Evolutionary conservation across 441 rosid species (phyloP).

Genomic region (Aleurites moluccanus): DNA sequence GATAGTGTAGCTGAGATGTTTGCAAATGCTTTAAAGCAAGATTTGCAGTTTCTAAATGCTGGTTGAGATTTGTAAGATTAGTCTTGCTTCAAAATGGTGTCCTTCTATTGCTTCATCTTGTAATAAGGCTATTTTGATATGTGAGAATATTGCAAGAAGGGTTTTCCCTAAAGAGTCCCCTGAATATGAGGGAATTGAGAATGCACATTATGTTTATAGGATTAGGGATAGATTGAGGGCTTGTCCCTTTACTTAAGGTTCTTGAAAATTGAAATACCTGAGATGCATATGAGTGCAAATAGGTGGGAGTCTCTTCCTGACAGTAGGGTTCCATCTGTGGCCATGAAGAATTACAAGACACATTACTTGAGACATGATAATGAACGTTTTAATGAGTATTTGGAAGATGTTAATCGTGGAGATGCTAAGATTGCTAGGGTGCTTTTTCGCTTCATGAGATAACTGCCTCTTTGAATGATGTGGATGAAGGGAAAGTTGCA

Average conservation of each 20-base stretch:
- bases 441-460: not conserved
- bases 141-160: not conserved
- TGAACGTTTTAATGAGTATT: not conserved
- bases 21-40: not conserved
- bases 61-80: not conserved
- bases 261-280: not conserved
- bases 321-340: not conserved
- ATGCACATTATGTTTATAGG: not conserved
- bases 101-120: not conserved
- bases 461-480: not conserved
- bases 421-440: not conserved
- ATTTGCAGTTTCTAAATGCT: not conserved
- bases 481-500: not conserved
- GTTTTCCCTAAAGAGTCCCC: not conserved
- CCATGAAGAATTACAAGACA: not conserved
- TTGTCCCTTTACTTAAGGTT: not conserved
- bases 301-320: not conserved
- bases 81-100: not conserved
- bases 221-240: not conserved
- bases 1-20: not conserved
- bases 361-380: not conserved
- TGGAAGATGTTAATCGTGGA: not conserved
- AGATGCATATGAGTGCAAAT: not conserved
- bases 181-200: not conserved
- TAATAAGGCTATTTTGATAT: not conserved